Percentiles rank a stretch among this genome's conserved stretches.
Conservation (phyloP, 768 basidiomycete species). For the Lactarius pseudohatsudake region DNA sequence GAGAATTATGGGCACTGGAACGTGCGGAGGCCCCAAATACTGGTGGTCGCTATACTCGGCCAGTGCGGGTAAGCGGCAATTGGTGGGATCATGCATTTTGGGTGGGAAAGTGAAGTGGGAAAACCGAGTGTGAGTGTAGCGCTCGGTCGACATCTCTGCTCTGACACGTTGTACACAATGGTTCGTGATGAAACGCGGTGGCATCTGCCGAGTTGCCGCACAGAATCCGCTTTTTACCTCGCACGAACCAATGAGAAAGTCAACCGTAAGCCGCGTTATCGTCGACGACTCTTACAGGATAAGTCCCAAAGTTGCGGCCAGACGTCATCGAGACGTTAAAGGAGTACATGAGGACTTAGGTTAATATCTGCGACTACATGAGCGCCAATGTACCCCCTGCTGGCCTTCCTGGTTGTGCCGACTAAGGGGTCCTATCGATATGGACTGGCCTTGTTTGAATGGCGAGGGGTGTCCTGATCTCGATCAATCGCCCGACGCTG, state of each 20-base stretch:
- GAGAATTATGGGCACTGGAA: constrained; percentile 64
- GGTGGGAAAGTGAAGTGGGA: constrained; percentile 31
- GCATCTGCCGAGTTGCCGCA: constrained; percentile 7
- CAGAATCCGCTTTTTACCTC: constrained; percentile 12
- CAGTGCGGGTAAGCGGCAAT: constrained; percentile 47
- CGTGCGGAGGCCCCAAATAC: constrained; percentile 41
- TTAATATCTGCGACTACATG: neutral
- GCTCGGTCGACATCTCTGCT: constrained; percentile 8
- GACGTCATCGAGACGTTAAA: constrained; percentile 12
- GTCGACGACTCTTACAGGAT: neutral
- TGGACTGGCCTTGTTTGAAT: neutral
- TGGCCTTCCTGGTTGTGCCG: neutral
- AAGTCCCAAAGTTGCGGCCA: neutral
- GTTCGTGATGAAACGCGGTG: constrained; percentile 2
- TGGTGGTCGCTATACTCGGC: constrained; percentile 45
- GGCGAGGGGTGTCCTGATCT: neutral
- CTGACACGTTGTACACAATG: constrained; percentile 1
- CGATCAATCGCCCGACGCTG: constrained; percentile 8
- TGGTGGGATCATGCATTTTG: constrained; percentile 68
- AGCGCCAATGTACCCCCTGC: neutral
- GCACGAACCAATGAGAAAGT: constrained; percentile 8
- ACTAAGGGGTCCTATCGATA: constrained; percentile 15
- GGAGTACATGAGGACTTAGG: neutral
- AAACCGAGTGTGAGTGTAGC: constrained; percentile 3
- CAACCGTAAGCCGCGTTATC: constrained; percentile 13